phyloP scores from a whole-genome alignment of 768 basidiomycete species.

The Podaxis carcinomalis region DNA sequence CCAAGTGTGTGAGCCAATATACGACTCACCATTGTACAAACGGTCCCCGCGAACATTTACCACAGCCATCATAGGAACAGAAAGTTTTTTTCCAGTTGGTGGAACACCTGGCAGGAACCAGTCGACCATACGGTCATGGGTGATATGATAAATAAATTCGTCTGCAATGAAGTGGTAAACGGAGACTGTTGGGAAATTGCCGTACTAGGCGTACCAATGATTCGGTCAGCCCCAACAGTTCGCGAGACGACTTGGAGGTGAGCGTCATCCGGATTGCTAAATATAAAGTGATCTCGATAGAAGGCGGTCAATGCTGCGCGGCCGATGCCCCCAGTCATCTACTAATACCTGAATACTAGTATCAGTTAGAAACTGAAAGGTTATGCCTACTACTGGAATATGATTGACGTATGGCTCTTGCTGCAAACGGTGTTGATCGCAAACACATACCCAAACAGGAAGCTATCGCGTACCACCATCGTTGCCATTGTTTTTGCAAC shows the following conservation, averaged over 20 bases:
- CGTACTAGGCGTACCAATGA: slow-evolving; percentile 35
- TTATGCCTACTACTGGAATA: slow-evolving; percentile 41
- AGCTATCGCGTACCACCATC: slow-evolving; percentile 40
- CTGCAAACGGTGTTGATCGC: slow-evolving; percentile 18
- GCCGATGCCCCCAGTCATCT: slow-evolving; percentile 57
- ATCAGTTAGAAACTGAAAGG: neutral
- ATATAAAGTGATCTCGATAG: slow-evolving; percentile 55
- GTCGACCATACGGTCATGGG: slow-evolving; percentile 40
- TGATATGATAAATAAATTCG: slow-evolving; percentile 45
- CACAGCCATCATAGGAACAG: slow-evolving; percentile 52
- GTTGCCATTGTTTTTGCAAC: slow-evolving; percentile 53
- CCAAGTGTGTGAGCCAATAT: neutral
- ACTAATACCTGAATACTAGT: neutral
- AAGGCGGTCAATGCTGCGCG: slow-evolving; percentile 44
- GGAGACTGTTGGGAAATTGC: neutral
- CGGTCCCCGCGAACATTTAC: slow-evolving; percentile 44
- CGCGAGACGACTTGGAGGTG: slow-evolving; percentile 42
- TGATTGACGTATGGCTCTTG: slow-evolving; percentile 60
- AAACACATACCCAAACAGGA: neutral
- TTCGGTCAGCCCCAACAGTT: slow-evolving; percentile 45
- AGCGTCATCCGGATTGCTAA: slow-evolving; percentile 48
- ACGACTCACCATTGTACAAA: slow-evolving; percentile 20
- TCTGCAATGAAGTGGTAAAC: slow-evolving; percentile 24
- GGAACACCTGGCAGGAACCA: slow-evolving; percentile 53
- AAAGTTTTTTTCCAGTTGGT: slow-evolving; percentile 42